Percentiles rank a stretch among this genome's conserved stretches.
Evolutionary conservation across 2,329 filamentous ascomycete genomes (phyloP).

Genomic region (Tolypocladium guangdongense): DNA sequence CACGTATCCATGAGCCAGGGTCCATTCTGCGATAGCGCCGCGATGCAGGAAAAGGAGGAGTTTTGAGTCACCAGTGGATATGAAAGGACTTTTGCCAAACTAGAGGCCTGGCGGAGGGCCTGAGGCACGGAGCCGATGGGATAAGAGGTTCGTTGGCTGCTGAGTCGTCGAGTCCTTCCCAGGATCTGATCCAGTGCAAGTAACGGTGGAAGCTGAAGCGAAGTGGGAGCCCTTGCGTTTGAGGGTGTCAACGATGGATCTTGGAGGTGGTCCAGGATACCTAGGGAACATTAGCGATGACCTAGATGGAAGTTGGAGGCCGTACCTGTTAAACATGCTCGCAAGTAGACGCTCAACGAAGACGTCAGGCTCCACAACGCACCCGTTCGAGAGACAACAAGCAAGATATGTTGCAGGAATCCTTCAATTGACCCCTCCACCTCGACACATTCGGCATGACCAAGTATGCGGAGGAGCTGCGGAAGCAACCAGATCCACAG

Average conservation of each 20-base stretch:
- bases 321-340: constrained; percentile 35
- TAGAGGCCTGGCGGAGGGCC: constrained; percentile 33
- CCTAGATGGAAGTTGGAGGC: constrained; percentile 1
- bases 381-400: constrained; percentile 30
- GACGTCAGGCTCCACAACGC: constrained; percentile 36
- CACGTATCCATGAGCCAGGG: constrained; percentile 41
- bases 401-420: constrained; percentile 39
- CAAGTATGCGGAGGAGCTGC: constrained; percentile 45
- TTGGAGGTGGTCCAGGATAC: constrained; percentile 22
- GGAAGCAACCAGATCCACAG: constrained; percentile 57
- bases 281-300: constrained; percentile 13
- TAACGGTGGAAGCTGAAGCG: constrained; percentile 27
- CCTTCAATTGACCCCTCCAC: constrained; percentile 40
- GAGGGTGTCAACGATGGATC: constrained; percentile 15
- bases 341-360: constrained; percentile 36
- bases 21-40: constrained; percentile 27
- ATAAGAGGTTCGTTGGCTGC: constrained; percentile 25
- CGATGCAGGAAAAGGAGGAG: constrained; percentile 17
- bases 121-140: constrained; percentile 28
- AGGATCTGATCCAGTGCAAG: constrained; percentile 25
- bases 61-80: constrained; percentile 26
- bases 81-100: constrained; percentile 32
- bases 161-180: constrained; percentile 11
- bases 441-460: constrained; percentile 35
- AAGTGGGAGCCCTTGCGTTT: constrained; percentile 14